Conservation (phyloP, 2,329 filamentous ascomycete genomes). For the Neofusicoccum sp. region DNA sequence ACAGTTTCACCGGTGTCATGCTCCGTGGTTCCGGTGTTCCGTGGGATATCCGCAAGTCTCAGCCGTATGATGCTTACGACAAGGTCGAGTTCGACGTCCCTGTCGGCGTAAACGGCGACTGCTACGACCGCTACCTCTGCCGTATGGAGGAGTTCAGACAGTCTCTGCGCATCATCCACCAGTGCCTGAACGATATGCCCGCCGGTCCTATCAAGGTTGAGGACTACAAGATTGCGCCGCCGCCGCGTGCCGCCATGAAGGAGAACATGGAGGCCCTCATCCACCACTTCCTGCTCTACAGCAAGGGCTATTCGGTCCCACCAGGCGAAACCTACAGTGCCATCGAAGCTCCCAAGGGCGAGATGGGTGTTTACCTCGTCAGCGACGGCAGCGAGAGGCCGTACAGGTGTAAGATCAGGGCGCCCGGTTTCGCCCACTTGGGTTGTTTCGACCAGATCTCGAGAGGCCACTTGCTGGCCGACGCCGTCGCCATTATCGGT, state of each 20-base stretch:
- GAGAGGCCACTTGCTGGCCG: slow-evolving; percentile 89
- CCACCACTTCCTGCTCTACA: slow-evolving; percentile 98
- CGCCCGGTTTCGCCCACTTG: slow-evolving; percentile 94
- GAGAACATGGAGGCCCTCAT: slow-evolving; percentile 99
- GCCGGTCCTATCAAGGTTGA: slow-evolving; percentile 91
- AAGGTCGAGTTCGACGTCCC: slow-evolving; percentile 98
- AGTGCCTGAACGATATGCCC: slow-evolving; percentile 99
- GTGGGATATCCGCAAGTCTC: slow-evolving; percentile 94
- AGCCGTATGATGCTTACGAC: slow-evolving; percentile 97
- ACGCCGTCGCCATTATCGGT: slow-evolving; percentile 92
- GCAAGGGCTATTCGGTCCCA: slow-evolving; percentile 96
- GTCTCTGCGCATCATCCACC: slow-evolving; percentile 96
- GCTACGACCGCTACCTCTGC: slow-evolving; percentile 98
- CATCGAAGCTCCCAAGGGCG: slow-evolving; percentile 99
- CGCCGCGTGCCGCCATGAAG: slow-evolving; percentile 98
- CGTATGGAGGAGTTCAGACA: slow-evolving; percentile 99
- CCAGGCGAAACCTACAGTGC: slow-evolving; percentile 97
- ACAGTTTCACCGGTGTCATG: slow-evolving; percentile 97
- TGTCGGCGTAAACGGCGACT: slow-evolving; percentile 95
- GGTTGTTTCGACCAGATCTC: slow-evolving; percentile 91
- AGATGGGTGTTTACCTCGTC: slow-evolving; percentile 98
- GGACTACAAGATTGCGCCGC: slow-evolving; percentile 97
- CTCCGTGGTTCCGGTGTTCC: slow-evolving; percentile 94
- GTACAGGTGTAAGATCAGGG: slow-evolving; percentile 96
- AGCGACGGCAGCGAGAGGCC: slow-evolving; percentile 95